Evolutionary conservation across 495 filamentous ascomycete genomes (phyloP), one percentile per base, ranked within the genome.

Genomic region (Penicillium nucicola): DNA sequence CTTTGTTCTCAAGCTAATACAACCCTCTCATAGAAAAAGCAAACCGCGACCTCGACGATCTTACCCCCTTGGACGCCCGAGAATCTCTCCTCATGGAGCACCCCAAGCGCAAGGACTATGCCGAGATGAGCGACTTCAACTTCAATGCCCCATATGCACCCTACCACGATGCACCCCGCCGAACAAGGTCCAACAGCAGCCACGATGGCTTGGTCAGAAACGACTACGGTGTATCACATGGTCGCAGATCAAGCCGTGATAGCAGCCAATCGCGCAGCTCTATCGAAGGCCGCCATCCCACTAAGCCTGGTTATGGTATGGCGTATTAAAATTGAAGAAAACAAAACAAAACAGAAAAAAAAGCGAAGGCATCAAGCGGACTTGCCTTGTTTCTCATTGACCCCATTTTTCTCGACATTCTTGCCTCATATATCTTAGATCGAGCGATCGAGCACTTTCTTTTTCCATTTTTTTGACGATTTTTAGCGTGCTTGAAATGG

Each of bases 61-160:
- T 97, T 32, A 97, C 93, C 4, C 87, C 93, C 10, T 75, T 98
- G 23, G 90, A 92, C 58, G 86, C 92, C 0, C 87, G 90, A 52
- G 95, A 96, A 66, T 93, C 90, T 11, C 81, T 98, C 7, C 83
- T 98, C 35, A 85, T 92, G 58, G 73, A 79, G 10, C 65, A 72
- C 37, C 71, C 55, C 32, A 62, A 57, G 41, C 64, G 61, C 50
- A 69, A 64, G 33, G 69, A 78, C 14, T 66, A 64, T 36, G 61
- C 70, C 32, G 69, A 75, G 23, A 66, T 76, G 60, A 75, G 71
- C 66, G 73, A 74, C 35, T 79, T 78, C 66, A 76, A 76, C 58
- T 71, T 66, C 53, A 68, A 69, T 11, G 68, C 69, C 13, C 71
- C 70, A 5, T 70, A 71, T 45, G 70, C 71, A 38, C 61, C 75